Base-by-base conservation (phyloP, 108 stramenopile species). In the Stephanodiscus triporus region DNA sequence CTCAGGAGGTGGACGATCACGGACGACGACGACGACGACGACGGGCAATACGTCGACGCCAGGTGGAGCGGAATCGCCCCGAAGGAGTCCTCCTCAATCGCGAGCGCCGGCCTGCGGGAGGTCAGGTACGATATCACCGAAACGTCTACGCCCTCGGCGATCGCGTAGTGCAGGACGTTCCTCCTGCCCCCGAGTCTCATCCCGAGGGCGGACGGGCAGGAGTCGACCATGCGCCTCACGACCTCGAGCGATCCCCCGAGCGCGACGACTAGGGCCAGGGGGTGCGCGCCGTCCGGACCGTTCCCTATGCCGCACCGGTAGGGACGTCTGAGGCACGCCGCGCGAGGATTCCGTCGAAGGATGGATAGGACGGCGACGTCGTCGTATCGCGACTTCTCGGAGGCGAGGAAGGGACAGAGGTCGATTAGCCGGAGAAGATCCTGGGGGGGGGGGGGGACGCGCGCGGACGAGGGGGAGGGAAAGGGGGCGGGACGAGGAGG, bases 291-390 rank as follows among this genome's bases (percentile, higher is more conserved):
- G 16, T 16, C 43, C 43, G 16, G 16, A 3, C 43, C 43, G 37
- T 65, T 63, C 38, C 76, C 76, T 63, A 77, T 70, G 14, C 76
- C 76, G n/a, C 61, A 70, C 10, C 76, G 76, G 57, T 63, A 77
- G 16, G 14, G 29, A 22, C 45, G 69, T 29, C 64, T 50, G 5
- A 70, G 43, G 32, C 63, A 56, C 49, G 76, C 68, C 24, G 42
- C 68, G 30, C 40, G 49, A 22, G 76, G 76, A 66, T 77, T 51
- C 16, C 48, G 61, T 16, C 30, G 43, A 16, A 77, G 63, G 23
- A 70, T 9, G 37, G 20, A 14, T 47, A 56, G 69, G 34, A 77
- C 76, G 34, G 49, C 63, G 9, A 47, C 42, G 34, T 77, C 76
- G 50, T 77, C 42, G 68, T 70, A 77, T 64, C 55, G 37, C 20